Evolutionary conservation across 2,329 filamentous ascomycete species (phyloP), one percentile per base, ranked within the genome.

Genomic region (Colletotrichum sp.): DNA sequence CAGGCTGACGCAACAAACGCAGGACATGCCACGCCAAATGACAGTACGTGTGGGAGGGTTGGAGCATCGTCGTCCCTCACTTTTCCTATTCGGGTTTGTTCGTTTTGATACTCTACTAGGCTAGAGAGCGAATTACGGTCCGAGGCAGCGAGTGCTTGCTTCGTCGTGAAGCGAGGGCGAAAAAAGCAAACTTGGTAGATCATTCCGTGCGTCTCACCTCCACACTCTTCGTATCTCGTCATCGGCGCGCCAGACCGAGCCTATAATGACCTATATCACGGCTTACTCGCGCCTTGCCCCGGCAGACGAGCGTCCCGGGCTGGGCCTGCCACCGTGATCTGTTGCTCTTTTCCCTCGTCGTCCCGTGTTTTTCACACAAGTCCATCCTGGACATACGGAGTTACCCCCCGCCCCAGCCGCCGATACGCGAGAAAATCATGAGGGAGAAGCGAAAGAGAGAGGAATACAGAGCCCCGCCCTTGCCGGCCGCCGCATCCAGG

Each of bases 371-470:
- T 59, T 28, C 26, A 30, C 8, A 16, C 36, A 39, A 39, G 34
- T 55, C 26, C n/a, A 18, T 21, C 36, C 49, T 59, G 34, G n/a
- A 34, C 49, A 49, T 49, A 49, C 28, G 44, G 44, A 52, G 44
- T 52, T 52, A 52, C 28, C 59, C 71, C 67, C 49, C 68, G 63
- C 63, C 18, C n/a, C 34, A 26, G 39, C 65, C 44, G 34, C 49
- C 70, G 70, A 74, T 69, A 73, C 59, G 64, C 64, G 57, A 68
- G 70, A 69, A 65, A 49, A 69, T 65, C 64, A 65, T 66, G 70
- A 69, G 44, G 69, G 49, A 69, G 70, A 76, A 76, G 64, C 74
- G 70, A 73, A 39, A 65, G 70, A 28, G 70, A 28, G 28, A 67
- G 49, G 49, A 39, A 72, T 15, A 57, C 63, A 13, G 44, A 28